Percentiles rank a stretch among this genome's conserved stretches.
Conservation (phyloP, 73 alveolate species). For the Paraurostyla sp. region DNA sequence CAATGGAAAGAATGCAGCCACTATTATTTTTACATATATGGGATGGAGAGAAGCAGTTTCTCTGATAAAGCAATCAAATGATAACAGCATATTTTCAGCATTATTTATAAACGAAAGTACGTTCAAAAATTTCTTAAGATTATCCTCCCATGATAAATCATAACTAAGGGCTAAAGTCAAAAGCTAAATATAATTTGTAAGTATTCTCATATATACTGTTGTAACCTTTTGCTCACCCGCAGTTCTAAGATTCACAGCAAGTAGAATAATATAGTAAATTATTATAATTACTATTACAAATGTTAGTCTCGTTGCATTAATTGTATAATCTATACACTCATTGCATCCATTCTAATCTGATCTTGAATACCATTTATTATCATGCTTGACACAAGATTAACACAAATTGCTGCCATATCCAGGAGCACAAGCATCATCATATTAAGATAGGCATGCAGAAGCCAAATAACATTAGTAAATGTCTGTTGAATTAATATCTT, state of each 20-base stretch:
- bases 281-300: conserved; percentile 18
- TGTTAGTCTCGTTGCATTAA: conserved; percentile 30
- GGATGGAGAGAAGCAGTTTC: conserved; percentile 10
- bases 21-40: conserved; percentile 41
- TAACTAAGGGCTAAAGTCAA: conserved; percentile 39
- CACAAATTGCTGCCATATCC: conserved; percentile 80
- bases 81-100: conserved; percentile 6
- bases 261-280: not conserved
- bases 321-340: conserved; percentile 57
- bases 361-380: conserved; percentile 45
- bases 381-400: conserved; percentile 56
- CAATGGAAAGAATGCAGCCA: conserved; percentile 41
- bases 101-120: not conserved
- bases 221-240: conserved; percentile 20
- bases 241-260: conserved; percentile 43
- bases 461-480: conserved; percentile 60
- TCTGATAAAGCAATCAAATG: conserved; percentile 70
- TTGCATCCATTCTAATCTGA: conserved; percentile 45
- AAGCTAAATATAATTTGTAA: conserved; percentile 70
- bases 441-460: conserved; percentile 61
- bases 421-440: conserved; percentile 38
- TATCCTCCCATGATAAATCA: conserved; percentile 58
- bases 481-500: not conserved
- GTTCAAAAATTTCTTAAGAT: conserved; percentile 15
- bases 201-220: conserved; percentile 64